phyloP scores from a whole-genome alignment of 345 rosid genomes.

The Passiflora organensis region DNA sequence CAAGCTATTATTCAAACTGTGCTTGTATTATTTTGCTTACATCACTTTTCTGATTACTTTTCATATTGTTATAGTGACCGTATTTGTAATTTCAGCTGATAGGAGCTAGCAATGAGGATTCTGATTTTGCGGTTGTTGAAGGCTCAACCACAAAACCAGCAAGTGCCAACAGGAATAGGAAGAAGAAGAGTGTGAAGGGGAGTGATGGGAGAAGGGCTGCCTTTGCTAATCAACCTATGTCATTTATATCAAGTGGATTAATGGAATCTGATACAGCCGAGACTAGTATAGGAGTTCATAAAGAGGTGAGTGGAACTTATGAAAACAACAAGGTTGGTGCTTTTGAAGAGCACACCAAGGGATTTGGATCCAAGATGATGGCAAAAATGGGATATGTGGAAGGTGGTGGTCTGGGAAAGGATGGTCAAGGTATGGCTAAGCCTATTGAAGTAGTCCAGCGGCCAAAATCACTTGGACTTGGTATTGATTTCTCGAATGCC shows the following conservation, averaged over 20 bases:
- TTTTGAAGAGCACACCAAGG: conserved; percentile 84
- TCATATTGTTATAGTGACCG: neutral
- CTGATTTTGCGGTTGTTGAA: conserved; percentile 48
- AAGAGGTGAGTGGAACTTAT: conserved; percentile 25
- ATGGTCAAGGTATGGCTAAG: conserved; percentile 66
- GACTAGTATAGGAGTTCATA: conserved; percentile 17
- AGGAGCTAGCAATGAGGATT: conserved; percentile 58
- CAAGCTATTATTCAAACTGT: no score
- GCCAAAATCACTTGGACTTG: conserved; percentile 75
- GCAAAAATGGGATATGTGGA: conserved; percentile 83
- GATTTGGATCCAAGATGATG: conserved; percentile 94
- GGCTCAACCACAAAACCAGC: conserved; percentile 34
- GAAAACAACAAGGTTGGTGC: conserved; percentile 49
- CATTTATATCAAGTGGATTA: conserved; percentile 68
- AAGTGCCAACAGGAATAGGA: conserved; percentile 30
- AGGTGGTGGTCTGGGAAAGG: conserved; percentile 86
- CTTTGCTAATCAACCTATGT: conserved; percentile 66
- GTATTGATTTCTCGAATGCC: conserved; percentile 37
- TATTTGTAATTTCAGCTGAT: conserved; percentile 49
- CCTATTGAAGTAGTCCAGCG: conserved; percentile 75
- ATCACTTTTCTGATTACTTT: conserved; percentile 8
- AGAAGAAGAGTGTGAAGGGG: conserved; percentile 22
- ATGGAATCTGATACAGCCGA: conserved; percentile 50
- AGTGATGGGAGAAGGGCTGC: conserved; percentile 36
- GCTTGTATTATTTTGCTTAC: neutral